phyloP scores from a whole-genome alignment of 2,329 filamentous ascomycete genomes.

The Chrysosporium keratinophilum region DNA sequence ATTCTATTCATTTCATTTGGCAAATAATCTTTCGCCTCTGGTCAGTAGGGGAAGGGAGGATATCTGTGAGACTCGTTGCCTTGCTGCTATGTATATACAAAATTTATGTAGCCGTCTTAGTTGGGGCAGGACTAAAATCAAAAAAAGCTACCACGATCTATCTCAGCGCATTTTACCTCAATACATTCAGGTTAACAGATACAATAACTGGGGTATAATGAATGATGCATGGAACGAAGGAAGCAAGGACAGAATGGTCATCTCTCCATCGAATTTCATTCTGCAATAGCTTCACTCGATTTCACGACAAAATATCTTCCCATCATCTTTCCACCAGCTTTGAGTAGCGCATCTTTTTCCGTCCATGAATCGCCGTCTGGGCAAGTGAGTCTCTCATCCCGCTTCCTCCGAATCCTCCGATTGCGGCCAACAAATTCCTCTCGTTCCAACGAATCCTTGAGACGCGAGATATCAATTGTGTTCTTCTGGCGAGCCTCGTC shows the following conservation, averaged over 20 bases:
- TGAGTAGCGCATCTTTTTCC: constrained; percentile 55
- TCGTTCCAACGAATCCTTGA: constrained; percentile 31
- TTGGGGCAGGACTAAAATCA: not conserved
- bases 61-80: not conserved
- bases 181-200: not conserved
- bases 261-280: not conserved
- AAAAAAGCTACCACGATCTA: not conserved
- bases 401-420: constrained; percentile 39
- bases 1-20: not conserved
- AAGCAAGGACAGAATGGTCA: not conserved
- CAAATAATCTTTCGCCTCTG: not conserved
- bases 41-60: not conserved
- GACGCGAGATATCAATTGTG: constrained; percentile 30
- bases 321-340: constrained; percentile 53
- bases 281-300: constrained; percentile 16
- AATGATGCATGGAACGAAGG: too few relatives aligned
- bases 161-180: not conserved
- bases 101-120: not conserved
- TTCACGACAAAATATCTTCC: constrained; percentile 72
- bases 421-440: constrained; percentile 35
- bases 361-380: constrained; percentile 45
- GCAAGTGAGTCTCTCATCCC: constrained; percentile 22
- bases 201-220: not conserved
- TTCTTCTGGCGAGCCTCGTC: constrained; percentile 30
- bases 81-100: not conserved